Evolutionary conservation across 805 yeast genomes (phyloP), one percentile per base, ranked within the genome.

Genomic region (Candida coleopterorum): DNA sequence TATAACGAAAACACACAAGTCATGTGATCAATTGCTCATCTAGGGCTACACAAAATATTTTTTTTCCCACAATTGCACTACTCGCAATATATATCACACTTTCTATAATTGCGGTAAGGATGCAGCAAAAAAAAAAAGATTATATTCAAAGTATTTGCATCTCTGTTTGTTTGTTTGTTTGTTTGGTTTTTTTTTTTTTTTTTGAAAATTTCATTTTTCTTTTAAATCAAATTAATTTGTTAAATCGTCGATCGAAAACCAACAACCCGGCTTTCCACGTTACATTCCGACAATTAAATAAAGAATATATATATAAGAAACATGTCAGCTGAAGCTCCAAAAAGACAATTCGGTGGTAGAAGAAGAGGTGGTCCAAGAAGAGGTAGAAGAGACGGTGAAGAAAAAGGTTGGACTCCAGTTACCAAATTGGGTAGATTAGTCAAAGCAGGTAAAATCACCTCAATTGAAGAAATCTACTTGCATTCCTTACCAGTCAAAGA

Each of bases 351-450:
- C 55, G 81, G 79, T 49, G 72, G 77, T 23, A 21, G 32, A 29
- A 78, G 79, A 60, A 80, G 86, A 70, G 55, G 59, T 28, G 74
- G 72, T 44, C 16, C 23, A 28, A 56, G 63, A 50, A 56, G 68
- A 54, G 82, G 89, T 58, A 75, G 84, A 67, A 79, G 89, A 70
- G 75, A 76, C 62, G 79, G 76, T 55, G 97, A 90, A 76, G 97
- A 93, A 81, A 89, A 90, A 79, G 96, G 94, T 62, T 93, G 98
- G 98, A 81, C 81, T 62, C 98, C 98, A 77, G 97, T 93, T 70
- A 93, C 98, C 93, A 93, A 93, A 83, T 85, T 93, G 70, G 98
- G 98, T 76, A 90, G 98, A 84, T 83, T 93, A 66, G 98, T 93
- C 57, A 87, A 88, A 79, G 96, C 97, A 64, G 96, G 96, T 73